Evolutionary conservation across 2,329 filamentous ascomycete genomes (phyloP).

Genomic region (Trichoderma citrinoviride): DNA sequence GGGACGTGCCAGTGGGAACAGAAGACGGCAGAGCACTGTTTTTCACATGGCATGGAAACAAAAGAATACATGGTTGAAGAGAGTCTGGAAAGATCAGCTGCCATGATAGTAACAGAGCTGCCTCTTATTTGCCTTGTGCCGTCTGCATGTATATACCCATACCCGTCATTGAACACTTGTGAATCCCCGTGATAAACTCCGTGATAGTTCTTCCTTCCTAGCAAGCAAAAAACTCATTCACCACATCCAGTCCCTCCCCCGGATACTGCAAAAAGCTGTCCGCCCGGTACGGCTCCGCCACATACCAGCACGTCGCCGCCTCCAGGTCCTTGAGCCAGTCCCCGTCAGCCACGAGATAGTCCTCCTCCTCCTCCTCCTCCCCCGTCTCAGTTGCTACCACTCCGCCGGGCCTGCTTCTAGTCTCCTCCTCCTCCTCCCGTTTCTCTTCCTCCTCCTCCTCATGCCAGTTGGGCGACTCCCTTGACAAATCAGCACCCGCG

Average conservation of each 20-base stretch:
- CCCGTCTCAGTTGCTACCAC: not conserved
- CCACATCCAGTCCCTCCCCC: conserved; percentile 1
- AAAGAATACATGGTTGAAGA: too few species aligned
- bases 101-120: too few species aligned
- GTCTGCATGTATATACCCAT: too few species aligned
- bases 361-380: not conserved
- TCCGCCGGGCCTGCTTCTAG: too few species aligned
- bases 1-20: too few species aligned
- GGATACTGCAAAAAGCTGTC: conserved; percentile 9
- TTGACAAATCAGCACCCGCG: conserved; percentile 10
- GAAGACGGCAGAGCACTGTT: too few species aligned
- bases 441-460: not conserved
- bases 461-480: conserved; percentile 2
- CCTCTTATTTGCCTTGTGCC: too few species aligned
- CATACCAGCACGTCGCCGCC: conserved; percentile 14
- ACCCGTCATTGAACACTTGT: too few species aligned
- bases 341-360: conserved; percentile 11
- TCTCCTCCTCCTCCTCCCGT: not conserved
- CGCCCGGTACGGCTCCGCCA: conserved; percentile 13
- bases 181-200: too few species aligned
- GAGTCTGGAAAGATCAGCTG: not conserved
- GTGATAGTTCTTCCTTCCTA: not conserved
- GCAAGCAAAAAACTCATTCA: conserved; percentile 8
- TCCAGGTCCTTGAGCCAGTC: conserved; percentile 14
- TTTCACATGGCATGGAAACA: too few species aligned